These are phyloP conservation scores for Davidsoniella virescens DNA, from an alignment of 2,329 filamentous ascomycete species.

Conservation along the genomic window DNA sequence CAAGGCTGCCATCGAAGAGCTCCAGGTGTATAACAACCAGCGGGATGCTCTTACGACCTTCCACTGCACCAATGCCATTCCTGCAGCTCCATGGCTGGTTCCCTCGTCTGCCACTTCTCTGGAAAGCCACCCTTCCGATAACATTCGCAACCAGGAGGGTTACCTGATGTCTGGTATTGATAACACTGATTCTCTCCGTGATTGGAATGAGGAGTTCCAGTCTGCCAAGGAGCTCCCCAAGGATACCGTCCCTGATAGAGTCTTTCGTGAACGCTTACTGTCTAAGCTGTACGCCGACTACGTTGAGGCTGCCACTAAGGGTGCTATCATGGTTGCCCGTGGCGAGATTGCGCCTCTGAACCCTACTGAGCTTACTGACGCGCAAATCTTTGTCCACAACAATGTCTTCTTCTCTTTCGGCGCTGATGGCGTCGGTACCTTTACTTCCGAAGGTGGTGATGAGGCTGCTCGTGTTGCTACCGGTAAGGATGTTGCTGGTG, in stretches of 20 bases:
- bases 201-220: slow-evolving; percentile 99
- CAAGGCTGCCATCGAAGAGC: slow-evolving; percentile 51
- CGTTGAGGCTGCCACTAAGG: slow-evolving; percentile 83
- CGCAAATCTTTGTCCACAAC: slow-evolving; percentile 98
- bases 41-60: slow-evolving; percentile 84
- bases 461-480: slow-evolving; percentile 92
- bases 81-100: slow-evolving; percentile 82
- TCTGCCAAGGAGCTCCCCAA: slow-evolving; percentile 88
- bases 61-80: slow-evolving; percentile 88
- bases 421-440: slow-evolving; percentile 91
- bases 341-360: slow-evolving; percentile 90
- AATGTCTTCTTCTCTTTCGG: slow-evolving; percentile 99
- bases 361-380: slow-evolving; percentile 80
- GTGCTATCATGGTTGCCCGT: slow-evolving; percentile 78
- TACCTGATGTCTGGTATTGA: slow-evolving; percentile 82
- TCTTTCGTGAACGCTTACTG: slow-evolving; percentile 84
- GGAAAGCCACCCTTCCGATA: slow-evolving; percentile 61
- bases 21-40: slow-evolving; percentile 72
- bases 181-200: slow-evolving; percentile 81
- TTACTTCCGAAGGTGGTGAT: slow-evolving; percentile 88
- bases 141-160: slow-evolving; percentile 81
- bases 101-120: slow-evolving; percentile 47
- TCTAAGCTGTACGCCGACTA: slow-evolving; percentile 97
- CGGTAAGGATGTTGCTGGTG: slow-evolving; percentile 88
- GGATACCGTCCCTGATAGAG: slow-evolving; percentile 84